phyloP scores from a whole-genome alignment of 345 rosid species.

The Gossypium thurberi region DNA sequence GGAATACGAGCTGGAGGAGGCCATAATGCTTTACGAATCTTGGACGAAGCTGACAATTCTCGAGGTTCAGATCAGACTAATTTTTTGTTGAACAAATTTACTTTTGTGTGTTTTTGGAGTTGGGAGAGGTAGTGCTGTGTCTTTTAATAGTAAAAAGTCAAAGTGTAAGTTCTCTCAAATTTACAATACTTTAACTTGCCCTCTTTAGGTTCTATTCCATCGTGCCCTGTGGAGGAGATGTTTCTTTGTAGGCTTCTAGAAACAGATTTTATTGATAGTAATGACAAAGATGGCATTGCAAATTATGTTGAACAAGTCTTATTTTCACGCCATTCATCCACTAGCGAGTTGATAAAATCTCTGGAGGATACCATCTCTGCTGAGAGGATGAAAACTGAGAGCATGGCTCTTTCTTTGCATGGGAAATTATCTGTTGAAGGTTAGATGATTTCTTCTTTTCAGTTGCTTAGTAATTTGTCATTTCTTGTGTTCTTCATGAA shows the following conservation, averaged over 20 bases:
- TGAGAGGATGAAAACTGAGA: slow-evolving; percentile 54
- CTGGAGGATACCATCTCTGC: slow-evolving; percentile 56
- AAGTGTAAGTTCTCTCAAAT: neutral
- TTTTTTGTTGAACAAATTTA: neutral
- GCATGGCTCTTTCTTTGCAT: slow-evolving; percentile 36
- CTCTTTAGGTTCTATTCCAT: slow-evolving; percentile 58
- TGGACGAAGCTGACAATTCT: slow-evolving; percentile 38
- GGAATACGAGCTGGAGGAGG: slow-evolving; percentile 67
- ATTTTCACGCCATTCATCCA: slow-evolving; percentile 52
- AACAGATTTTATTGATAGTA: slow-evolving; percentile 42
- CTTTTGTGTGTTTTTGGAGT: neutral
- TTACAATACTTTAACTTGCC: slow-evolving; percentile 18
- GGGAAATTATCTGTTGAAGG: slow-evolving; percentile 58
- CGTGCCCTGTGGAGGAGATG: slow-evolving; percentile 64
- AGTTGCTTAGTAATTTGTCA: slow-evolving; percentile 16
- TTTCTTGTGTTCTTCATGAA: slow-evolving; percentile 13
- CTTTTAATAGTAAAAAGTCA: neutral
- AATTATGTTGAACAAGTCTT: slow-evolving; percentile 59
- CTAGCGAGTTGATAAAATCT: slow-evolving; percentile 58
- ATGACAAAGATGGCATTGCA: slow-evolving; percentile 33
- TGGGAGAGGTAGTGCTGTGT: neutral
- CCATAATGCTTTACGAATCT: slow-evolving; percentile 30
- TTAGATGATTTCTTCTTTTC: slow-evolving; percentile 30
- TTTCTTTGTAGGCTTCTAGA: slow-evolving; percentile 78
- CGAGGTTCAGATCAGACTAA: slow-evolving; percentile 39